Conservation (phyloP, 208 protist species). For the Crithidia sp. region DNA sequence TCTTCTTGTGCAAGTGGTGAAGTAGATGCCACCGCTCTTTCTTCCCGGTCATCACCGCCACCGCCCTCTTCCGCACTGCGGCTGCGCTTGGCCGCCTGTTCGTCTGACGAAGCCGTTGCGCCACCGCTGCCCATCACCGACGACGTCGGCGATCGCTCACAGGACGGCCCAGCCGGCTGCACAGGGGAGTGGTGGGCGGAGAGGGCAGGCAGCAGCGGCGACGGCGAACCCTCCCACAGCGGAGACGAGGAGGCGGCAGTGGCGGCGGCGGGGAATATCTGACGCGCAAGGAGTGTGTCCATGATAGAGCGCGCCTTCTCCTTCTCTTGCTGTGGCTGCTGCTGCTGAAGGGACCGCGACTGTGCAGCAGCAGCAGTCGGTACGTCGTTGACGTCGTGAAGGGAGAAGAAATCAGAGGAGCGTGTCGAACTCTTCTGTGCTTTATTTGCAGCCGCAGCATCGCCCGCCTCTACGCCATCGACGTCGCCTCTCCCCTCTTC, state of each 20-base stretch:
- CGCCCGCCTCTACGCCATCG: background rate
- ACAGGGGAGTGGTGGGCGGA: constrained; percentile 1
- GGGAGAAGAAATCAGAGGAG: too few relatives aligned
- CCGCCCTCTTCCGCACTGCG: background rate
- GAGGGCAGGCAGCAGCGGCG: constrained; percentile 17
- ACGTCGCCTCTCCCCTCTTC: background rate
- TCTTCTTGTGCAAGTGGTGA: too few relatives aligned
- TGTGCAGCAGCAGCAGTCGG: background rate
- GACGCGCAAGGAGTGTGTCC: constrained; percentile 25
- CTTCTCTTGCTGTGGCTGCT: background rate
- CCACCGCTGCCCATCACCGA: background rate
- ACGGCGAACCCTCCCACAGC: constrained; percentile 3
- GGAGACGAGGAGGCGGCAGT: background rate
- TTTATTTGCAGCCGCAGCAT: too few relatives aligned
- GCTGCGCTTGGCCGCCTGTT: constrained; percentile 1
- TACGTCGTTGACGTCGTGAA: too few relatives aligned
- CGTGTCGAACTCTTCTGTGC: too few relatives aligned
- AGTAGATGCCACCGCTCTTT: background rate
- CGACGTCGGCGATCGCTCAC: background rate
- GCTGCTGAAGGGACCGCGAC: background rate
- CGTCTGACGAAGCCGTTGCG: background rate
- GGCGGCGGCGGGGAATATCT: constrained; percentile 14
- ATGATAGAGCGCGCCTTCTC: constrained; percentile 24
- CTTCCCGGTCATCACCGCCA: background rate
- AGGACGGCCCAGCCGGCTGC: background rate